A percentile compares a stretch with the other conserved stretches of the same genome.
These are phyloP conservation scores for Claviceps sorghi DNA, from an alignment of 2,329 filamentous ascomycete species.

Conservation along the genomic window DNA sequence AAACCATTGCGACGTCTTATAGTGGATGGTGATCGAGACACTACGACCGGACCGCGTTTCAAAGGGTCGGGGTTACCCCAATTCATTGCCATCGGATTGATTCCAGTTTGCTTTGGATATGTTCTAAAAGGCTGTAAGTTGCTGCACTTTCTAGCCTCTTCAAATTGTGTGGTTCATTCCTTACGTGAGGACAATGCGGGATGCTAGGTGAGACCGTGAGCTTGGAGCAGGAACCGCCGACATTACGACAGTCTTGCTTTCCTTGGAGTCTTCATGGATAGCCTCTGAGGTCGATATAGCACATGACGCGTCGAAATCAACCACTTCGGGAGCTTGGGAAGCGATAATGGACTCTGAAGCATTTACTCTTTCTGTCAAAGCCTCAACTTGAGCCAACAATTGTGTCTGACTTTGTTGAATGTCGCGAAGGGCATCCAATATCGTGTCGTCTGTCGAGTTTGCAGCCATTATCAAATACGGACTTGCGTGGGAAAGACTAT, in stretches of 20 bases:
- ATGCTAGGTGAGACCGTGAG: constrained; percentile 33
- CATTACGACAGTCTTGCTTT: background rate
- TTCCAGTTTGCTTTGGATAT: constrained; percentile 86
- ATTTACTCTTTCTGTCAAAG: constrained; percentile 19
- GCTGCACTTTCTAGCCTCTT: background rate
- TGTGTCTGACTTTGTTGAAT: constrained; percentile 28
- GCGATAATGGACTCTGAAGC: constrained; percentile 6
- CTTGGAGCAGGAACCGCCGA: constrained; percentile 10
- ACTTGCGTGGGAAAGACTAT: no score
- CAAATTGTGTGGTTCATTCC: constrained; percentile 8
- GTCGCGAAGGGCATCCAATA: constrained; percentile 21
- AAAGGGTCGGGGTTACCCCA: constrained; percentile 71
- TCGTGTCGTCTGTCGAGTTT: constrained; percentile 6
- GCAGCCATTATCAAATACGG: background rate
- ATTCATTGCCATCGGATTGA: constrained; percentile 75
- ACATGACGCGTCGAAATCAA: background rate
- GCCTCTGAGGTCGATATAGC: background rate
- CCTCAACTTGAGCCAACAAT: constrained; percentile 25
- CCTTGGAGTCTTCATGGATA: background rate
- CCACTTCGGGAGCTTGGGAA: background rate
- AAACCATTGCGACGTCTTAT: constrained; percentile 69
- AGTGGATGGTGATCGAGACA: constrained; percentile 60
- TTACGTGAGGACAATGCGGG: constrained; percentile 41
- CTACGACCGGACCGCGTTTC: constrained; percentile 73
- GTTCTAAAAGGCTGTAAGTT: constrained; percentile 33